Conservation (phyloP, 192 early-diverging fungal genomes). For the Jimgerdemannia lactiflua region DNA sequence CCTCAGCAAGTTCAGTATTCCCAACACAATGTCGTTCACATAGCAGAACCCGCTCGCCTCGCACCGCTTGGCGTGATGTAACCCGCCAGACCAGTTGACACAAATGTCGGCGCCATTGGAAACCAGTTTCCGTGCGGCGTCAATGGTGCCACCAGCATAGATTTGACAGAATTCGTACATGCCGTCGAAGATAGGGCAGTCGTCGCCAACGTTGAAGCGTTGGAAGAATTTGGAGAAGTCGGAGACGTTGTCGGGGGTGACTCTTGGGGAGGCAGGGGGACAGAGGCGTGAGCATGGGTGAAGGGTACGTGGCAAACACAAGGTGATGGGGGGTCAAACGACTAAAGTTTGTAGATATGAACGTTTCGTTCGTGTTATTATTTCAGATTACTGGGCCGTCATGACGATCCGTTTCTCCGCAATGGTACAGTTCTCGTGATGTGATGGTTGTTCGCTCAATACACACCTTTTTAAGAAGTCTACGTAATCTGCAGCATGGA, state of each 20-base stretch:
- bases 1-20: constrained; percentile 83
- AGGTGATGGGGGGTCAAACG: constrained; percentile 6
- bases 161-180: constrained; percentile 94
- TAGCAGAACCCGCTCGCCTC: constrained; percentile 98
- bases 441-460: neutral
- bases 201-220: constrained; percentile 92
- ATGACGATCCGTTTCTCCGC: neutral
- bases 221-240: constrained; percentile 52
- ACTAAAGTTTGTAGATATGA: too few relatives aligned
- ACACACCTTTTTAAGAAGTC: constrained; percentile 84
- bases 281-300: neutral
- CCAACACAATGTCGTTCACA: constrained; percentile 97
- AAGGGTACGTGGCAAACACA: constrained; percentile 33
- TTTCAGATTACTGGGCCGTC: too few relatives aligned
- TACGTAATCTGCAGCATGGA: constrained; percentile 95
- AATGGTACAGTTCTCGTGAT: neutral
- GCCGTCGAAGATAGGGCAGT: constrained; percentile 97
- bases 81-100: constrained; percentile 98
- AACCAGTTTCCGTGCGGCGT: constrained; percentile 83
- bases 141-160: constrained; percentile 93
- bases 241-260: constrained; percentile 71
- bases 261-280: constrained; percentile 23
- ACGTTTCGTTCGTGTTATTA: too few relatives aligned
- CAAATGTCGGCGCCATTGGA: constrained; percentile 84
- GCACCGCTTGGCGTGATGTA: constrained; percentile 87